Base-by-base conservation (phyloP, 2,329 filamentous ascomycete species). In the Aureobasidium sp. region DNA sequence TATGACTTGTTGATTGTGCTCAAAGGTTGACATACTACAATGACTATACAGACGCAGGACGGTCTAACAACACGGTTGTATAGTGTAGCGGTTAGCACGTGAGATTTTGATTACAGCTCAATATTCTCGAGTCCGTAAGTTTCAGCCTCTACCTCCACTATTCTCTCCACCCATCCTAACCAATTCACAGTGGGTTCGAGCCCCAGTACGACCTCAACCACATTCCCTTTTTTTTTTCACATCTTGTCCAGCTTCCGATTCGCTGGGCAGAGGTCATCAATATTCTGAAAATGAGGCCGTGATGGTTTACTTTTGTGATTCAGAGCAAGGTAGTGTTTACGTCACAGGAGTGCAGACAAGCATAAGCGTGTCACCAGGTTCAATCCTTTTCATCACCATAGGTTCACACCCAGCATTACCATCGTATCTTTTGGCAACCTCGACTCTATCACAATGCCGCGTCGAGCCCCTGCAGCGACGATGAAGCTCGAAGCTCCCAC, bases 71-170 rank as follows among this genome's bases (percentile, higher is more conserved):
- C n/a, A 34, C 5, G 42, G 45, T 53, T 55, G 34, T 47, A 41
- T 53, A 57, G 42, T 55, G 54, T 56, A 57, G 56, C 35, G 59
- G 59, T 61, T 55, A 61, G 54, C 59, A 61, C 58, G 34, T 41
- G 48, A 51, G 59, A 60, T 61, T 61, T 56, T 59, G 57, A 60
- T 27, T 2, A 29, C n/a, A n/a, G n/a, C 38, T 24, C 27, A 29
- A 32, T 6, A 7, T 53, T 53, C 50, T 35, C 11, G 29, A 53
- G 34, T 44, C 50, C 50, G 41, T 44, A 22, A 44, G 41, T 44
- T 44, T 30, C 27, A 4, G 14, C 11, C 11, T 16, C 2, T 4
- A n/a, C 1, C 6, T 8, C 38, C 2, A 8, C 22, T 6, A 8
- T n/a, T 10, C 21, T 8, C 14, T 5, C 5, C 5, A 1, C 41